Evolutionary conservation across 257 asterid genomes (phyloP).

Genomic region (Solanum peruvianum): DNA sequence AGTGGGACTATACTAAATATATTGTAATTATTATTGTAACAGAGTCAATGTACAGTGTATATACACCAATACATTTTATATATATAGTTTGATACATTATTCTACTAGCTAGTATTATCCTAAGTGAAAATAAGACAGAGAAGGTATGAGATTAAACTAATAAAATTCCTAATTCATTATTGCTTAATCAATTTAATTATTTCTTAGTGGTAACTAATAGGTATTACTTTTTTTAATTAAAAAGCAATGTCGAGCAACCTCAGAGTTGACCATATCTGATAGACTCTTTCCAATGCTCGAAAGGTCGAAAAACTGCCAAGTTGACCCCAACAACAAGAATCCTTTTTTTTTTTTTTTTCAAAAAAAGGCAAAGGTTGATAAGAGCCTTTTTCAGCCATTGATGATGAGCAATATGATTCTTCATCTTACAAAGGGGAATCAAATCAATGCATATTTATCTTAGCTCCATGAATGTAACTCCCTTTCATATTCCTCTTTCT

Average conservation of each 20-base stretch:
- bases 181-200: neutral
- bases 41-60: neutral
- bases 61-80: neutral
- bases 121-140: neutral
- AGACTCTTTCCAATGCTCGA: neutral
- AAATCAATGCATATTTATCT: neutral
- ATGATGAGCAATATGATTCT: slow-evolving; percentile 2
- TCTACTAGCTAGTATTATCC: neutral
- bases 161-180: neutral
- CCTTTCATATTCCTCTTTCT: neutral
- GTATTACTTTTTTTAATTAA: neutral
- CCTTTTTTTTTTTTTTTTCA: neutral
- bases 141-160: neutral
- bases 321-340: slow-evolving; percentile 18
- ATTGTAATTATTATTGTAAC: neutral
- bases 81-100: neutral
- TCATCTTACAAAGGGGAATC: neutral
- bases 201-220: neutral
- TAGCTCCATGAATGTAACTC: neutral
- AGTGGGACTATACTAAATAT: no score
- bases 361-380: neutral
- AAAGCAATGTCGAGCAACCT: neutral
- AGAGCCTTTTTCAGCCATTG: neutral
- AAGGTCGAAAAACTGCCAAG: slow-evolving; percentile 12
- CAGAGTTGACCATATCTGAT: neutral